Percentiles rank a stretch among this genome's conserved stretches.
phyloP scores from a whole-genome alignment of 768 basidiomycete species.

The Mycena rebaudengoi region DNA sequence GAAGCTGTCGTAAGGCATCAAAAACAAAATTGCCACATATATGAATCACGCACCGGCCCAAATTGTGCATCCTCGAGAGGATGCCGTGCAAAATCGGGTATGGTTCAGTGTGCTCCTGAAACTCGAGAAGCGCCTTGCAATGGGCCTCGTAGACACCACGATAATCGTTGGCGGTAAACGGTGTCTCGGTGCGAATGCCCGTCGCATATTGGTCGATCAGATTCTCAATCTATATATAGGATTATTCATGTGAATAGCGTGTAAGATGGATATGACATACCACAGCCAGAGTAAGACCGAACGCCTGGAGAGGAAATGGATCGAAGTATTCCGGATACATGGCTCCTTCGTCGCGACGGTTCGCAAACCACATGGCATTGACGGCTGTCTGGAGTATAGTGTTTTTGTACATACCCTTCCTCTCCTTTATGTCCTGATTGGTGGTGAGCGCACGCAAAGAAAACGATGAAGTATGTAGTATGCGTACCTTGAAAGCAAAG shows the following conservation, averaged over 20 bases:
- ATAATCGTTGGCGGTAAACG: neutral
- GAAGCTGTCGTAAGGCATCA: neutral
- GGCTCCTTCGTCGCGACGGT: no score
- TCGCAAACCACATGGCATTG: no score
- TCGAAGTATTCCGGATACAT: no score
- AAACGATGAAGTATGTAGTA: neutral
- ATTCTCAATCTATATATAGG: neutral
- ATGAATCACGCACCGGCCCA: neutral
- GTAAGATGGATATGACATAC: no score
- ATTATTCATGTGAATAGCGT: no score
- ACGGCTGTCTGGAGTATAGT: no score
- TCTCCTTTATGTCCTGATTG: no score
- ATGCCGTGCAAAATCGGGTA: neutral
- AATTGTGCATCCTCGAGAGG: neutral
- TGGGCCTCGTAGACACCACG: neutral
- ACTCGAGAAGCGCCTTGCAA: neutral
- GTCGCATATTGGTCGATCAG: neutral
- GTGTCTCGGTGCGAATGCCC: neutral
- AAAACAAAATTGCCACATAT: neutral
- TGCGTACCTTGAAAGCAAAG: neutral
- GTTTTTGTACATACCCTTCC: no score
- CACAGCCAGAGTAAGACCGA: no score
- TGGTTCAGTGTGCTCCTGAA: neutral
- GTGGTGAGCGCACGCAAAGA: no score
- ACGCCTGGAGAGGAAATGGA: no score